phyloP scores from a whole-genome alignment of 139 green algal genomes.

The Axilococcus clingmanii region DNA sequence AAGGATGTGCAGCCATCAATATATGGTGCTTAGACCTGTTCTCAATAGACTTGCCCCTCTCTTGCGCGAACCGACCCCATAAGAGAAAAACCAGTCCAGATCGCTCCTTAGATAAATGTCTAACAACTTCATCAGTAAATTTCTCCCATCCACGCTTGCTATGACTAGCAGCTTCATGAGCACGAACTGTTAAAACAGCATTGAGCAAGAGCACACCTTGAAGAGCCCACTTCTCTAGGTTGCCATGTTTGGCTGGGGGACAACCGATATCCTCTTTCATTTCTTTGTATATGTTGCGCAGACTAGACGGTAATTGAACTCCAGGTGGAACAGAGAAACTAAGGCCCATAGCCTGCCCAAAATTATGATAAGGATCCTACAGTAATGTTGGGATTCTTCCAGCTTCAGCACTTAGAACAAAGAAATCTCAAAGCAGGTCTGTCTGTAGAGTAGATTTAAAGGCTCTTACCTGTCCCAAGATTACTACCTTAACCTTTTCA shows the following conservation, averaged over 20 bases:
- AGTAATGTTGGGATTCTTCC: no score
- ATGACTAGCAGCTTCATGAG: conserved; percentile 73
- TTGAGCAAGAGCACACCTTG: conserved; percentile 91
- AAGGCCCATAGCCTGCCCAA: conserved; percentile 87
- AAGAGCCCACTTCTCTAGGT: conserved; percentile 46
- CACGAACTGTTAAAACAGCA: conserved; percentile 80
- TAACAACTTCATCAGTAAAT: conserved; percentile 83
- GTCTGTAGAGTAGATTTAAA: conserved; percentile 18
- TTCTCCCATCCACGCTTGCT: conserved; percentile 82
- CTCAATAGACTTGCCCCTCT: conserved; percentile 34
- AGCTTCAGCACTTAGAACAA: neutral
- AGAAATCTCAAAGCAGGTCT: conserved; percentile 4
- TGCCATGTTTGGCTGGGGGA: conserved; percentile 42
- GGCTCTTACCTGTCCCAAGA: conserved; percentile 76
- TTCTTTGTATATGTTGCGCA: conserved; percentile 86
- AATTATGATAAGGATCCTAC: conserved; percentile 93
- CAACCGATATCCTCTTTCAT: conserved; percentile 54
- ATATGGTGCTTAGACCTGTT: conserved; percentile 53
- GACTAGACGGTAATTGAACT: conserved; percentile 42
- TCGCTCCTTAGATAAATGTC: conserved; percentile 42
- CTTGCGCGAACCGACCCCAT: conserved; percentile 74
- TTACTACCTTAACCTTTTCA: conserved; percentile 63
- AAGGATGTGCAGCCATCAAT: conserved; percentile 59
- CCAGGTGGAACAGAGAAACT: conserved; percentile 84
- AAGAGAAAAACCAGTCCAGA: conserved; percentile 80